phyloP scores from a whole-genome alignment of 148 eudicot species.

The Dianthus caryophyllus region DNA sequence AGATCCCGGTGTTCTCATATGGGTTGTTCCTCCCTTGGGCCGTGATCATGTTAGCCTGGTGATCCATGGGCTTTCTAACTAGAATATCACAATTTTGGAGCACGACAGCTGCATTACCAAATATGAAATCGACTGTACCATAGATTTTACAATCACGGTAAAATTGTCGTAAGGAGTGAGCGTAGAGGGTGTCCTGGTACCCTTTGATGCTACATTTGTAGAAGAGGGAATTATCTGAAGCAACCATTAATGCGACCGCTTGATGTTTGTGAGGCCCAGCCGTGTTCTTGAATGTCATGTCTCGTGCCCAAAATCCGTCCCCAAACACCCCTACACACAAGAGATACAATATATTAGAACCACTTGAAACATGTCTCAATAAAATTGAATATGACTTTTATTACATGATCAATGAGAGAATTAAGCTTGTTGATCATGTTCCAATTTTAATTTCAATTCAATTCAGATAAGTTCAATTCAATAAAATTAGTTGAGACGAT shows the following conservation, averaged over 20 bases:
- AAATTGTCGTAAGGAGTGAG: conserved; percentile 56
- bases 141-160: conserved; percentile 66
- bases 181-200: conserved; percentile 62
- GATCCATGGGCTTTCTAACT: conserved; percentile 44
- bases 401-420: too few species aligned
- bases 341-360: background rate
- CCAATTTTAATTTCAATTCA: too few species aligned
- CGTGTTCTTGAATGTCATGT: conserved; percentile 64
- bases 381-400: too few species aligned
- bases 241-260: conserved; percentile 55
- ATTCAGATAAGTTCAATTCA: too few species aligned
- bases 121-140: conserved; percentile 71
- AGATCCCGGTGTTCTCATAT: conserved; percentile 52
- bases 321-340: conserved; percentile 42
- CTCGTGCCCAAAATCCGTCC: conserved; percentile 69
- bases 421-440: too few species aligned
- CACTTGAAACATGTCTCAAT: too few species aligned
- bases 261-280: conserved; percentile 67
- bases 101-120: conserved; percentile 57
- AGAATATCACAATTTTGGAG: conserved; percentile 65
- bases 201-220: conserved; percentile 56
- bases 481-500: too few species aligned
- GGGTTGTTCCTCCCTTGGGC: conserved; percentile 56
- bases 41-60: conserved; percentile 52
- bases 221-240: conserved; percentile 54